Conservation (phyloP, 192 early-diverging fungal species). For the Backusella psychrophila region DNA sequence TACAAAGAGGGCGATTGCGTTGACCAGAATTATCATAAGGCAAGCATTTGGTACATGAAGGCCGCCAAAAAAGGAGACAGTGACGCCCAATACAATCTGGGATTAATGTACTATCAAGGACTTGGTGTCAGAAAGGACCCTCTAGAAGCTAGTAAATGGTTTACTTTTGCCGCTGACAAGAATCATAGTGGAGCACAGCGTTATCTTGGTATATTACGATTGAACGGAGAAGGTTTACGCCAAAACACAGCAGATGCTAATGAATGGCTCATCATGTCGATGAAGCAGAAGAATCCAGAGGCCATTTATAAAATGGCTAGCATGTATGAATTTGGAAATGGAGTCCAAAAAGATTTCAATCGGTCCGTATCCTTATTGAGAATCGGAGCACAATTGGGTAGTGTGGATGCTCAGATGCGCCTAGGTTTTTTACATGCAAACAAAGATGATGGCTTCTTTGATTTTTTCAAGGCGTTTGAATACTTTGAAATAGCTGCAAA, state of each 20-base stretch:
- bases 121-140: background rate
- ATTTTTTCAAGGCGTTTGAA: background rate
- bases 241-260: background rate
- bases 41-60: conserved; percentile 31
- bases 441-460: too few relatives aligned
- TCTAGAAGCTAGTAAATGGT: background rate
- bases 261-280: background rate
- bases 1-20: background rate
- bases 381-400: background rate
- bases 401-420: background rate
- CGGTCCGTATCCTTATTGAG: background rate
- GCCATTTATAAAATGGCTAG: background rate
- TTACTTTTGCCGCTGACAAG: background rate
- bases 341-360: background rate
- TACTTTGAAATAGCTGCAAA: conserved; percentile 20
- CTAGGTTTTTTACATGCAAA: background rate
- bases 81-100: conserved; percentile 24
- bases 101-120: background rate
- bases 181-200: background rate
- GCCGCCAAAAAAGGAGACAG: conserved; percentile 19
- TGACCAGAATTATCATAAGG: background rate
- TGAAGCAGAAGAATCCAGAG: background rate
- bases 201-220: background rate
- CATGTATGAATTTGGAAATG: background rate
- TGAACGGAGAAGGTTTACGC: background rate